phyloP scores from a whole-genome alignment of 202 grass and related monocot species.

The Carex arenaria region DNA sequence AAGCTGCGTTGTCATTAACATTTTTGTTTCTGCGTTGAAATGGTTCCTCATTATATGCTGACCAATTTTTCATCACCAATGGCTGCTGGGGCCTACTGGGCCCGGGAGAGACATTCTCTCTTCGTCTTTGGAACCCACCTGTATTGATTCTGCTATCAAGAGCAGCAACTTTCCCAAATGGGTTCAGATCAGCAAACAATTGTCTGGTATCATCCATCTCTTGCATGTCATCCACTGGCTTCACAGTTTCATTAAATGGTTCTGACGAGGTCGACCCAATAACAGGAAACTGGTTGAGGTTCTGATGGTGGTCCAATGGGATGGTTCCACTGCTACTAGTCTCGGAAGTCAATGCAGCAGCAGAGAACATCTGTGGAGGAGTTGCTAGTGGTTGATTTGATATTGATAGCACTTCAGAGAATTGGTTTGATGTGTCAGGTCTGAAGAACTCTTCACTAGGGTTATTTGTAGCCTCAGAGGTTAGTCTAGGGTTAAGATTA shows the following conservation, averaged over 20 bases:
- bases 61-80: slow-evolving; percentile 91
- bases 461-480: slow-evolving; percentile 23
- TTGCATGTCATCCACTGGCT: slow-evolving; percentile 32
- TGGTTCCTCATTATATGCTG: slow-evolving; percentile 76
- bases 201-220: slow-evolving; percentile 58
- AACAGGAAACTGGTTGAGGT: slow-evolving; percentile 49
- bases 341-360: slow-evolving; percentile 38
- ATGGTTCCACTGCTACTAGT: slow-evolving; percentile 34
- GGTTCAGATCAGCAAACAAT: slow-evolving; percentile 94
- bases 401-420: slow-evolving; percentile 41
- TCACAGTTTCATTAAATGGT: slow-evolving; percentile 37
- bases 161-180: slow-evolving; percentile 46
- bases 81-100: slow-evolving; percentile 67
- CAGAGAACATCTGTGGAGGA: slow-evolving; percentile 14
- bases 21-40: slow-evolving; percentile 83
- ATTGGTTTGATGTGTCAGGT: slow-evolving; percentile 37
- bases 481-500: slow-evolving; percentile 39
- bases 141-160: slow-evolving; percentile 49
- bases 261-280: slow-evolving; percentile 52
- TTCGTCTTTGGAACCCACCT: slow-evolving; percentile 48
- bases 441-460: slow-evolving; percentile 30
- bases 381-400: slow-evolving; percentile 34
- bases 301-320: slow-evolving; percentile 36
- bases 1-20: slow-evolving; percentile 52
- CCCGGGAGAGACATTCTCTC: slow-evolving; percentile 66